Evolutionary conservation across 2,329 filamentous ascomycete genomes (phyloP), one percentile per base, ranked within the genome.

Genomic region (Phaeosphaeria sp.): DNA sequence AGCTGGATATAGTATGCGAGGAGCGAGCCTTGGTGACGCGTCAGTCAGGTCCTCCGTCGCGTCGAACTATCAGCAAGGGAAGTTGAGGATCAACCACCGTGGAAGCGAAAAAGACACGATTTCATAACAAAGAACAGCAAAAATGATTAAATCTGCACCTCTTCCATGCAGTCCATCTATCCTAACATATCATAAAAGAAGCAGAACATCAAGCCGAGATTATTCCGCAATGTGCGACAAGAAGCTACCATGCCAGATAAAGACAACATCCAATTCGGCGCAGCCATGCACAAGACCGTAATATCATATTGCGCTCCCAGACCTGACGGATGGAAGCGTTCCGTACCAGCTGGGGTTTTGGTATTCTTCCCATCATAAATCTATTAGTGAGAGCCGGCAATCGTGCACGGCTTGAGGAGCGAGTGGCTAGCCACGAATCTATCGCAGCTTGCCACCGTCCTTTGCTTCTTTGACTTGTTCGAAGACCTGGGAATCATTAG

Each of bases 381-480:
- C 64, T 68, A 67, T 68, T 40, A 53, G 47, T 52, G 36, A 33
- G 49, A 55, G 53, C 45, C 53, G 46, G 49, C 20, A 49, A 51
- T 51, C 21, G 59, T 30, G 42, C 42, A 48, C 22, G 18, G 6
- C 11, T 44, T 44, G 33, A 43, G 42, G 53, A 49, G 36, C 30
- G 27, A 25, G 40, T 30, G 47, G 55, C 51, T 53, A 27, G 44
- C 18, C 39, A 49, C 58, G 60, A 63, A 53, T 61, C 64, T 73
- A 75, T 64, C 69, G 67, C 52, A 77, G 59, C 60, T 75, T 80
- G 58, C 81, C 81, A 33, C 77, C 75, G n/a, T 77, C 74, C 60
- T 81, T 80, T 30, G 81, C 81, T 62, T 83, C 91, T 79, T 88
- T 92, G 72, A 98, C 94, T 82, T 97, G 93, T 71, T 98, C 95